Percentiles rank a stretch among this genome's conserved stretches.
Evolutionary conservation across 129 eudicot species (phyloP).

Genomic region (Pseudognaphalium luteoalbum): DNA sequence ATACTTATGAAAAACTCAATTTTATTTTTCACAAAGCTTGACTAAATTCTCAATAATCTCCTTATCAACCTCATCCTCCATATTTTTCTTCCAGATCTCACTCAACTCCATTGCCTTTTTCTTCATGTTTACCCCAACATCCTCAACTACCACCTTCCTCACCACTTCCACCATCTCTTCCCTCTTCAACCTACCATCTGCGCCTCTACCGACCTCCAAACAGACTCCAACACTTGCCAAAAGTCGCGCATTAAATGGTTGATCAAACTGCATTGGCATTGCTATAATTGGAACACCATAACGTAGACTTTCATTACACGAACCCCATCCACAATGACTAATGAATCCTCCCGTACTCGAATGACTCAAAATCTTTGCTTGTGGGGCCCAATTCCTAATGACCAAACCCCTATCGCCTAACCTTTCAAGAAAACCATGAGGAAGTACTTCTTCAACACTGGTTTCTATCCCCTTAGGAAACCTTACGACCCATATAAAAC

Average conservation of each 20-base stretch:
- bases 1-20: background rate
- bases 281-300: constrained; percentile 43
- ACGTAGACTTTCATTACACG: constrained; percentile 18
- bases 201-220: constrained; percentile 27
- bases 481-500: constrained; percentile 45
- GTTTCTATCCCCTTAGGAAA: constrained; percentile 16
- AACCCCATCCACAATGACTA: constrained; percentile 26
- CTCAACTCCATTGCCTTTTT: constrained; percentile 24
- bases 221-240: constrained; percentile 35
- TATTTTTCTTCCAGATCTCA: constrained; percentile 22
- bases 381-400: constrained; percentile 44
- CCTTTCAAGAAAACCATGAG: constrained; percentile 35
- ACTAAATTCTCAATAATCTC: constrained; percentile 22
- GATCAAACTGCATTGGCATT: constrained; percentile 40
- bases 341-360: constrained; percentile 20
- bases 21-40: constrained; percentile 12
- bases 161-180: constrained; percentile 27
- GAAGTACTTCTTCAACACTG: constrained; percentile 28
- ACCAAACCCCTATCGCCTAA: constrained; percentile 35
- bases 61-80: constrained; percentile 26
- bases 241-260: constrained; percentile 36
- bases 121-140: constrained; percentile 25
- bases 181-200: constrained; percentile 22
- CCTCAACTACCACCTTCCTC: constrained; percentile 29
- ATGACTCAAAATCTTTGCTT: constrained; percentile 31